A percentile compares a stretch with the other conserved stretches of the same genome.
These are phyloP conservation scores for Pythium dissotocum DNA, from an alignment of 352 stramenopile genomes.

Conservation along the genomic window DNA sequence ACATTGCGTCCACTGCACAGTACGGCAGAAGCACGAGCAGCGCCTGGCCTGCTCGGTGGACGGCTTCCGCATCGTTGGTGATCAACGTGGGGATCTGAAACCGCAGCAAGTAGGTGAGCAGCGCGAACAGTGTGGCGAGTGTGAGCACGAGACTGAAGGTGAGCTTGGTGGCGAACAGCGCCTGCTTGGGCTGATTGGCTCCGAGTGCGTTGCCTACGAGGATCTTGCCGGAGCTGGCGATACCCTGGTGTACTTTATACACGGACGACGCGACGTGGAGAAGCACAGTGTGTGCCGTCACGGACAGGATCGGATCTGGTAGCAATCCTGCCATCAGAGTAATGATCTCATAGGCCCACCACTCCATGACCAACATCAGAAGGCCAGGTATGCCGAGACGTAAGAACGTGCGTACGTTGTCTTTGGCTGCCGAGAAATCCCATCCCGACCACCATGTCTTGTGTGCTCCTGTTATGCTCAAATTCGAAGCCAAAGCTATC, in stretches of 20 bases:
- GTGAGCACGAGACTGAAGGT: conserved; percentile 41
- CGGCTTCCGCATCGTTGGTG: conserved; percentile 47
- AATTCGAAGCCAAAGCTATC: conserved; percentile 51
- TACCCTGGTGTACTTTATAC: conserved; percentile 73
- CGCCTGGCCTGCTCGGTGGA: conserved; percentile 43
- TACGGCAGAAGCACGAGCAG: conserved; percentile 72
- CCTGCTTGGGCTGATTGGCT: conserved; percentile 67
- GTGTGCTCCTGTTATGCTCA: conserved; percentile 36
- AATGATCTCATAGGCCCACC: conserved; percentile 78
- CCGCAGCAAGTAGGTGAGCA: conserved; percentile 41
- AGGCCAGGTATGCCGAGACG: conserved; percentile 47
- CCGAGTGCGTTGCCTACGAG: conserved; percentile 78
- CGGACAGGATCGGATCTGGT: conserved; percentile 63
- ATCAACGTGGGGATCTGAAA: conserved; percentile 49
- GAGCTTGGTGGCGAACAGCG: conserved; percentile 51
- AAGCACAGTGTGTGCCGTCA: conserved; percentile 78
- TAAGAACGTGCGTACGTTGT: conserved; percentile 52
- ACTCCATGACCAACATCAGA: conserved; percentile 70
- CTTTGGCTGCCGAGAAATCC: conserved; percentile 38
- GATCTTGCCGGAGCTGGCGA: conserved; percentile 65
- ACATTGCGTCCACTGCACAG: conserved; percentile 72
- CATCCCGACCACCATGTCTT: conserved; percentile 46
- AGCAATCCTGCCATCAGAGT: conserved; percentile 66
- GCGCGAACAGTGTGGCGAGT: conserved; percentile 38
- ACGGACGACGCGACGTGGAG: conserved; percentile 64